Conservation (phyloP, 805 yeast species). For the Priceomyces melissophilus region DNA sequence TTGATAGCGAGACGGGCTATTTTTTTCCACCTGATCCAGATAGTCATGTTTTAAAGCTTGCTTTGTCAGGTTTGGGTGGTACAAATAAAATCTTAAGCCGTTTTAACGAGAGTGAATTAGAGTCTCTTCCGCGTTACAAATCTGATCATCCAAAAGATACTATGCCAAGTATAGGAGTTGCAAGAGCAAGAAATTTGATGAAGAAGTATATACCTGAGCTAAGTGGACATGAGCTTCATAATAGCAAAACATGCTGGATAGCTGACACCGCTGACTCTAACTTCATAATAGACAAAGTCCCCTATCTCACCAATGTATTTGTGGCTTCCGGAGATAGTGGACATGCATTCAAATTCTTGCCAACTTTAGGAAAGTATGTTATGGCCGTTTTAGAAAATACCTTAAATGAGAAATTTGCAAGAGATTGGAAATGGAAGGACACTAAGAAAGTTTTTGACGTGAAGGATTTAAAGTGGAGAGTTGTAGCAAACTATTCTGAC, state of each 20-base stretch:
- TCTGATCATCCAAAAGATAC: conserved; percentile 25
- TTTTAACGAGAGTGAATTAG: conserved; percentile 9
- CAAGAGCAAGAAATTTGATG: conserved; percentile 23
- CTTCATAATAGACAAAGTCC: conserved; percentile 31
- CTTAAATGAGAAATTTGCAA: not conserved
- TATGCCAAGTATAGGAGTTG: conserved; percentile 27
- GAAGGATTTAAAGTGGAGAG: conserved; percentile 2
- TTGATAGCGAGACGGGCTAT: conserved; percentile 41
- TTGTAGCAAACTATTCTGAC: conserved; percentile 2
- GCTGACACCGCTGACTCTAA: conserved; percentile 33
- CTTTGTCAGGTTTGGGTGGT: conserved; percentile 25
- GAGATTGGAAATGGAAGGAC: conserved; percentile 3
- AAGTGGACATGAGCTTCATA: conserved; percentile 19
- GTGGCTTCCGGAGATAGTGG: conserved; percentile 40
- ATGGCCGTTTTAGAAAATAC: not conserved
- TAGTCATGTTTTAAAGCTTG: conserved; percentile 34
- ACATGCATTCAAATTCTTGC: conserved; percentile 36
- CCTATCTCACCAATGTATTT: conserved; percentile 21
- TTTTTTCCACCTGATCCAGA: conserved; percentile 46
- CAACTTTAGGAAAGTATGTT: conserved; percentile 26
- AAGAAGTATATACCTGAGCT: conserved; percentile 38
- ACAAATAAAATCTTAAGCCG: conserved; percentile 13
- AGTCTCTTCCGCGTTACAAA: conserved; percentile 35
- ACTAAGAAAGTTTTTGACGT: not conserved
- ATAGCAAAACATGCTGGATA: conserved; percentile 27